Conservation (phyloP, 768 basidiomycete genomes). For the Psilocybe cyanescens region DNA sequence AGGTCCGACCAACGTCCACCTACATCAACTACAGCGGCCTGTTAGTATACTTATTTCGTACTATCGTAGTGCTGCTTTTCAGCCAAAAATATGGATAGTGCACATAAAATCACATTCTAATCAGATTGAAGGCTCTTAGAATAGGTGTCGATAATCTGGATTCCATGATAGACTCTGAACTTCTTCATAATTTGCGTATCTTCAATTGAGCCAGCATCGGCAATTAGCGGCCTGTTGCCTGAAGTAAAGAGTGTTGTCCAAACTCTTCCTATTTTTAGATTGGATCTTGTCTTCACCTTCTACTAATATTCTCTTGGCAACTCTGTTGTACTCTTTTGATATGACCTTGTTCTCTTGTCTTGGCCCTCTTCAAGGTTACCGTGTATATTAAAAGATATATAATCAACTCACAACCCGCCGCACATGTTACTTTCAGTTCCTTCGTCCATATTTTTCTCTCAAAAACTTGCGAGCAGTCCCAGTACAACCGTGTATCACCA, state of each 20-base stretch:
- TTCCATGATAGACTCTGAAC: neutral
- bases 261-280: neutral
- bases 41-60: neutral
- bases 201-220: too few species aligned
- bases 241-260: constrained; percentile 11
- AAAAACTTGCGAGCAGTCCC: neutral
- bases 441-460: neutral
- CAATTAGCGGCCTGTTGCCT: constrained; percentile 1
- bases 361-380: neutral
- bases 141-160: neutral
- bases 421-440: neutral
- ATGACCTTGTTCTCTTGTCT: neutral
- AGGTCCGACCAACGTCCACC: too few species aligned
- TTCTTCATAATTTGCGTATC: neutral
- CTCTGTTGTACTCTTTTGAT: neutral
- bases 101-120: neutral
- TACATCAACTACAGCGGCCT: too few species aligned
- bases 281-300: neutral
- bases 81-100: neutral
- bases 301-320: neutral
- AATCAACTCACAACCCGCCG: neutral
- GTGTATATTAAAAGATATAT: neutral
- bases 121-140: neutral
- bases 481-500: neutral
- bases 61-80: neutral